These are phyloP conservation scores for Pholiota microspora DNA, from an alignment of 768 basidiomycete species.

Conservation along the genomic window DNA sequence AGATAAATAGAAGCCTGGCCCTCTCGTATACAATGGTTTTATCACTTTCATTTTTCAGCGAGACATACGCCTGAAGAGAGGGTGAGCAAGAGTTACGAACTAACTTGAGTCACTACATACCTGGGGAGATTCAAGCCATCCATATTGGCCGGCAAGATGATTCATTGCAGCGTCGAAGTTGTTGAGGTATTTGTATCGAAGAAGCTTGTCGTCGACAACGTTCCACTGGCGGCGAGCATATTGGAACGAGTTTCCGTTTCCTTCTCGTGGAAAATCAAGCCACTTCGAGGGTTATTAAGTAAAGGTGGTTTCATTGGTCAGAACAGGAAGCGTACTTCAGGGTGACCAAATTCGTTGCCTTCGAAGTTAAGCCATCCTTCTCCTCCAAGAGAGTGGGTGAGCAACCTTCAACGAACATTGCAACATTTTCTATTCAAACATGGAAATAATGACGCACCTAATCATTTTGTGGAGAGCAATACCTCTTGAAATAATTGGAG, in stretches of 20 bases:
- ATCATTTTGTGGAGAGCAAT: conserved; percentile 97
- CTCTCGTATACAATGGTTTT: conserved; percentile 95
- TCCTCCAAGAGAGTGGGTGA: conserved; percentile 91
- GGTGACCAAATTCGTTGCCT: conserved; percentile 98
- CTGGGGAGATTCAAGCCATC: conserved; percentile 83
- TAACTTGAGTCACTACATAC: conserved; percentile 31
- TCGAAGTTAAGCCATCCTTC: conserved; percentile 99
- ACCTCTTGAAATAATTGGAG: conserved; percentile 84
- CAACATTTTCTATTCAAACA: not conserved
- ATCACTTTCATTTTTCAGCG: conserved; percentile 90
- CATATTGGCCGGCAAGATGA: conserved; percentile 69
- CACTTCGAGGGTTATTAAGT: conserved; percentile 49
- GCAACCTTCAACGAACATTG: conserved; percentile 46
- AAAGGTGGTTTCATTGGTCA: too few relatives aligned
- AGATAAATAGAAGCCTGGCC: conserved; percentile 89
- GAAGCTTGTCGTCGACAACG: conserved; percentile 76
- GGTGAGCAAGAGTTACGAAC: conserved; percentile 9
- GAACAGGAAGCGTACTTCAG: conserved; percentile 60
- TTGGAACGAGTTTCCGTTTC: conserved; percentile 95
- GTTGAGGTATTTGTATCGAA: conserved; percentile 94
- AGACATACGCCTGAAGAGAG: conserved; percentile 74
- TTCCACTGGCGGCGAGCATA: conserved; percentile 98
- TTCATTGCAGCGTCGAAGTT: conserved; percentile 96
- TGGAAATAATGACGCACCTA: conserved; percentile 49
- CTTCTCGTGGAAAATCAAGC: conserved; percentile 98